These are phyloP conservation scores for Bothriochloa decipiens DNA, from an alignment of 176 grass and related monocot genomes.

Conservation along the genomic window DNA sequence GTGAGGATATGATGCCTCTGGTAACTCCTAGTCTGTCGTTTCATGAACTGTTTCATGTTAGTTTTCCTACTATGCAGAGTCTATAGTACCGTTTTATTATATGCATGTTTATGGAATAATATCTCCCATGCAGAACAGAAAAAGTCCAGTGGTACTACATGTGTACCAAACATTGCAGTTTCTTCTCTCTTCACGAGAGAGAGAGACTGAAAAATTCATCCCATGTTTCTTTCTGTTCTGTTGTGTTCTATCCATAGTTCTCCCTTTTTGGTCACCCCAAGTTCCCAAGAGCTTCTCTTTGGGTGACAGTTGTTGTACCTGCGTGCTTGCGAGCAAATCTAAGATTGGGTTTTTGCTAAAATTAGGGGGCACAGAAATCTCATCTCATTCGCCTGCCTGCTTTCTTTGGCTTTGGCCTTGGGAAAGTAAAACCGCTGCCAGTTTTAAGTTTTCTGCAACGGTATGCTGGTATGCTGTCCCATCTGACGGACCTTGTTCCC, in stretches of 20 bases:
- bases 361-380: conserved; percentile 29
- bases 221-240: not conserved
- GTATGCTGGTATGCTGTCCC: conserved; percentile 23
- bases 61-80: not conserved
- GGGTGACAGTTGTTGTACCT: conserved; percentile 35
- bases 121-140: not conserved
- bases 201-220: not conserved
- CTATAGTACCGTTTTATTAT: not conserved
- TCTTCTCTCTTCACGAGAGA: not conserved
- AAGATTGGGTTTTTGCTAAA: conserved; percentile 49
- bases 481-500: conserved; percentile 45
- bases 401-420: not conserved
- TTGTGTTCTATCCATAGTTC: not conserved
- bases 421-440: conserved; percentile 31
- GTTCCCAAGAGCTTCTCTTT: not conserved
- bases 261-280: not conserved
- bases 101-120: not conserved
- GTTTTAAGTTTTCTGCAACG: conserved; percentile 57
- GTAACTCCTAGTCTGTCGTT: not conserved
- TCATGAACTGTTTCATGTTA: not conserved
- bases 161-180: conserved; percentile 17
- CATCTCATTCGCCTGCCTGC: not conserved
- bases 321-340: not conserved
- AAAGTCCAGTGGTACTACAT: not conserved
- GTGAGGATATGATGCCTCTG: too few species aligned